Base-by-base conservation (phyloP, 139 green algal genomes). In the Closterium sp. region DNA sequence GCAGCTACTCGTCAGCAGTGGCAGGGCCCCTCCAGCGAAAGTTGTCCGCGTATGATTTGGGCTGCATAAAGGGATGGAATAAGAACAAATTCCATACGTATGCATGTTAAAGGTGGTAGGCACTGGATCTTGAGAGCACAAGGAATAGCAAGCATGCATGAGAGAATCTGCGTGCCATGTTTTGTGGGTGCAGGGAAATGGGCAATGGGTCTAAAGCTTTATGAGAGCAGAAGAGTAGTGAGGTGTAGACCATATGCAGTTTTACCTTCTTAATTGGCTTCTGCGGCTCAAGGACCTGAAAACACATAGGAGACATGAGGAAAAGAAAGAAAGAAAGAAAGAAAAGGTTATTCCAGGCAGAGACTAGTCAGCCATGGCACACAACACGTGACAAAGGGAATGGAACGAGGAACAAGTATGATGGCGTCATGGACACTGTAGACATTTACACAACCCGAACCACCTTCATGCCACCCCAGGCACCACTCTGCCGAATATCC, bases 11-110 rank as follows among this genome's bases (percentile, higher is more conserved):
- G 62, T 79, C 88, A 89, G 19, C 42, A 42, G 92, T 92, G 22
- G 93, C 92, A 31, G 91, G 90, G 22, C 92, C 92, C 70, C 45
- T 94, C 92, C 92, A 94, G 85, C 94, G 94, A 92, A 93, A 94
- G 85, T 94, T 94, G 85, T 94, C 90, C 24, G 92, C 92, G 92
- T 94, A 94, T 70, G 87, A 38, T 29, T 94, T 94, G 19, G 91
- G 70, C 91, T 94, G 91, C 70, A 92, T n/a, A 21, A 10, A 91
- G 30, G 24, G 38, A 50, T 9, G n/a, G n/a, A 50, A 50, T 50
- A 50, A 50, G 13, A 50, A 50, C 38, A 9, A 13, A 50, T 50
- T 50, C 13, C 38, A 50, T 50, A 50, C 11, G 7, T 50, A 50
- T 50, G 38, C 38, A 50, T 17, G 38, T 9, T 50, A 50, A 9